Conservation (phyloP, 1,139 yeast genomes). For the Protomyces inouyei region DNA sequence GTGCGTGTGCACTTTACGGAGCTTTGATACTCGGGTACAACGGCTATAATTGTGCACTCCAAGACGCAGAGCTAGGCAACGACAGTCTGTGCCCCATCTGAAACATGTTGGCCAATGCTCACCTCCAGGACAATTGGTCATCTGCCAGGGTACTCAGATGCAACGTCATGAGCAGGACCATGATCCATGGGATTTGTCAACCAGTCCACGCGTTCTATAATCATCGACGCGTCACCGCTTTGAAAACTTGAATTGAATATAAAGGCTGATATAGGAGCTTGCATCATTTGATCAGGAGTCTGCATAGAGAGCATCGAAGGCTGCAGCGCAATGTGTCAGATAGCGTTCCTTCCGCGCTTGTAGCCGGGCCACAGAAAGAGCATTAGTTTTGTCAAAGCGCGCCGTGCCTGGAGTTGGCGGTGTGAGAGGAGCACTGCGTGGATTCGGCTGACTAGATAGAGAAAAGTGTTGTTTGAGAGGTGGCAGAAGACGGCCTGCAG, state of each 20-base stretch:
- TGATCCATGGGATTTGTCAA: too few relatives aligned
- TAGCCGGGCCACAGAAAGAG: neutral
- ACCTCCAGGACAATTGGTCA: too few relatives aligned
- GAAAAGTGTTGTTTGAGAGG: neutral
- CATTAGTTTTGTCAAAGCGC: neutral
- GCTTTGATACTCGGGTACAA: neutral
- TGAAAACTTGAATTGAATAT: neutral
- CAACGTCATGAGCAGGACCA: too few relatives aligned
- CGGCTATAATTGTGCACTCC: too few relatives aligned
- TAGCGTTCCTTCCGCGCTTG: neutral
- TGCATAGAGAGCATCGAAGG: neutral
- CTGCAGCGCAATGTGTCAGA: neutral
- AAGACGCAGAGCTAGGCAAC: too few relatives aligned
- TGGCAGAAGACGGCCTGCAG: neutral
- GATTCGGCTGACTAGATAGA: neutral
- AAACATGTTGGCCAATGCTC: too few relatives aligned
- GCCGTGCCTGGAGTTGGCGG: neutral
- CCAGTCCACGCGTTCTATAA: too few relatives aligned
- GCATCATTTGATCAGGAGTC: neutral
- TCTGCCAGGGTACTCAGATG: too few relatives aligned
- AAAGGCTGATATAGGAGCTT: neutral
- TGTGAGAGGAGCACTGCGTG: neutral
- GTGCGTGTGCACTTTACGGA: conserved; percentile 44
- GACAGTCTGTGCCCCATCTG: too few relatives aligned
- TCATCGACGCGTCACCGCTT: too few relatives aligned